Evolutionary conservation across 2,329 filamentous ascomycete species (phyloP), one percentile per base, ranked within the genome.

Genomic region (Aspergillus costaricaensis): DNA sequence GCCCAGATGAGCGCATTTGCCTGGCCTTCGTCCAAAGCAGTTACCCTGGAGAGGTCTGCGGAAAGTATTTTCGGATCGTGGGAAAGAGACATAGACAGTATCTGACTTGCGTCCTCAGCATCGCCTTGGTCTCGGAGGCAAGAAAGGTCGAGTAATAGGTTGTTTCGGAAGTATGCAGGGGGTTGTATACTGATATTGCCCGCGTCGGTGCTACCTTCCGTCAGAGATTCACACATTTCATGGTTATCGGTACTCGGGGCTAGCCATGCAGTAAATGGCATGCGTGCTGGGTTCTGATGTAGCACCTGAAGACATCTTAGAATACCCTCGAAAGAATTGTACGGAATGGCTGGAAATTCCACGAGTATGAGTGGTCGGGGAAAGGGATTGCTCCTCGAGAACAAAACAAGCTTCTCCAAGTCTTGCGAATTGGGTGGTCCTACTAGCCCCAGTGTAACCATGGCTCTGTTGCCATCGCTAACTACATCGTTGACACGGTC

Each of bases 311-410:
- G 49, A 21, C 59, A 63, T 6, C 53, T 41, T n/a, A 63, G 39
- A 36, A 63, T 57, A 2, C 62, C 59, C 21, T 61, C 56, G n/a
- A 61, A 63, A 5, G 49, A 47, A 9, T 61, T 63, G 27, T 59
- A 63, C 25, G 55, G 56, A 17, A 63, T 19, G 10, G 56, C 59
- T 14, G 62, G 59, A 48, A 63, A 63, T 21, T 63, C 62, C 1
- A 61, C 52, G n/a, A 63, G 52, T n/a, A 63, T 50, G 10, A 61
- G 38, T 14, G 52, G 52, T 27, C 48, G 23, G 30, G 5, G 25
- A n/a, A n/a, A 38, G 5, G 19, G 21, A n/a, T 43, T 43, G 15
- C 30, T 17, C 10, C 21, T 21, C 7, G 30, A 27, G 14, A 47
- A 51, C 2, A 41, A 38, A 15, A 61, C 19, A 3, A 61, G n/a